Base-by-base conservation (phyloP, 2,329 filamentous ascomycete genomes). In the Xylariales sp. region DNA sequence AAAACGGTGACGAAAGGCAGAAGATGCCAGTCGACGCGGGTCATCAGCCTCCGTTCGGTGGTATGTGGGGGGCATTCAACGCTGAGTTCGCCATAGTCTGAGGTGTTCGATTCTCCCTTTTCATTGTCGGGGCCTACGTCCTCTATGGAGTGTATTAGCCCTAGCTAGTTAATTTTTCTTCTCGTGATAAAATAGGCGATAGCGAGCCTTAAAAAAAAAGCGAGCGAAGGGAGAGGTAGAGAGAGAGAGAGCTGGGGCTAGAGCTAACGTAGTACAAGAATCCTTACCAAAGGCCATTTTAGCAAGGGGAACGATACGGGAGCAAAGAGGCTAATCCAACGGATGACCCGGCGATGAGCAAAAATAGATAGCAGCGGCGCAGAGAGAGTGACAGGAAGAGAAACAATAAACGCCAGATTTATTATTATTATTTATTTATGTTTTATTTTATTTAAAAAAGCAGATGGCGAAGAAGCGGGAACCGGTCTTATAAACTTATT, bases 1-100 rank as follows among this genome's bases (percentile, higher is more conserved):
- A 94, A 83, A 68, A 94, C 82, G 76, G 88, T 91, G 62, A 95
- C 83, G 71, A 91, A 91, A 0, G 92, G 92, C 60, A 95, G 82
- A 59, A 95, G 84, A 72, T 87, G 88, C 71, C 89, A 77, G 78
- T 94, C 92, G 75, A 94, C 90, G 79, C 90, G 91, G 69, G 84
- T 80, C 81, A 93, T 85, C 67, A 95, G 83, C 74, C 83, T 86
- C 71, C 84, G 82, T 81, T 93, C 90, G 2, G 86, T 89, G 3
- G 86, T 89, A 77, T 86, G 83, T 60, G 84, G 72, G 41, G 86
- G 86, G 68, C 84, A 86, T 55, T 60, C 75, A 23, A 82, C 75
- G 50, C 71, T 65, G 49, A 76, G 66, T 53, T 79, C 77, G 62
- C 78, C 76, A 67, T 77, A 77, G 61, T 77, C 75, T 60, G 69